These are phyloP conservation scores for Eucalyptus virginea DNA, from an alignment of 345 rosid species.

Conservation along the genomic window DNA sequence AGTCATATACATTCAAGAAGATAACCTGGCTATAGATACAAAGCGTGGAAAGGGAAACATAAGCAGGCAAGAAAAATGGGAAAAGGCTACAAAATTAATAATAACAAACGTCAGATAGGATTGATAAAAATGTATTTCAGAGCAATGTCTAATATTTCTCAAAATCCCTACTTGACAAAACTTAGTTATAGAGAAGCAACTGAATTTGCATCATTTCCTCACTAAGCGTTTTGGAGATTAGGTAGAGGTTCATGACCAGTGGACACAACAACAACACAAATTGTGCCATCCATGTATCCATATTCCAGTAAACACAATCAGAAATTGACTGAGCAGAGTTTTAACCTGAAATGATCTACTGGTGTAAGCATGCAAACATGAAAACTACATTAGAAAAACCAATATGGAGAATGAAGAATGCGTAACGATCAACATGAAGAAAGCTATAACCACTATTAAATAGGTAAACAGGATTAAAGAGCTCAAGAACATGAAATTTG, in stretches of 20 bases:
- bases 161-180: neutral
- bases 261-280: neutral
- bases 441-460: neutral
- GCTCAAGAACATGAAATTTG: neutral
- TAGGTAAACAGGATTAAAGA: neutral
- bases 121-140: neutral
- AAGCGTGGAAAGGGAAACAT: neutral
- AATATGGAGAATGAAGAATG: neutral
- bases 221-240: neutral
- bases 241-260: neutral
- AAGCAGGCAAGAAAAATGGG: neutral
- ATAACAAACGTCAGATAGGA: neutral
- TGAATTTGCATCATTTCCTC: neutral
- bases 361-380: neutral
- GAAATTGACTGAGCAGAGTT: neutral
- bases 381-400: neutral
- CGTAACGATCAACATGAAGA: neutral
- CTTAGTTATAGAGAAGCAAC: neutral
- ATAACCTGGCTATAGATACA: neutral
- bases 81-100: neutral
- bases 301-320: neutral
- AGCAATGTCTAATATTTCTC: neutral
- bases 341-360: neutral
- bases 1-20: neutral
- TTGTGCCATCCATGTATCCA: neutral